phyloP scores from a whole-genome alignment of 2,329 filamentous ascomycete species.

The Colletotrichum orchidophilum region DNA sequence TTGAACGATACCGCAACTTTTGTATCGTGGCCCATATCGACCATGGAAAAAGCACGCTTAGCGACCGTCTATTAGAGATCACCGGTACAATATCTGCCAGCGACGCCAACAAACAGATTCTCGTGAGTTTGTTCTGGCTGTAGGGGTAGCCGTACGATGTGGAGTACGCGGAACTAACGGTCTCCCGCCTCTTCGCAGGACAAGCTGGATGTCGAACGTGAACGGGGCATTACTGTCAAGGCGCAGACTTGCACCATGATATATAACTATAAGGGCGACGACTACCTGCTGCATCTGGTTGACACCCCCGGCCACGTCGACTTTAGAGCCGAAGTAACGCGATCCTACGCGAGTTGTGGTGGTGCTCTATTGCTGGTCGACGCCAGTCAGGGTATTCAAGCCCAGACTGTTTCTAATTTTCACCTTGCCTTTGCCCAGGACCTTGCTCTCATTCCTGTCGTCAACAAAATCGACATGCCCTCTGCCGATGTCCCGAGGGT shows the following conservation, averaged over 20 bases:
- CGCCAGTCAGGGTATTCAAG: constrained; percentile 95
- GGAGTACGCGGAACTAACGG: constrained; percentile 5
- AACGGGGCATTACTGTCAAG: constrained; percentile 95
- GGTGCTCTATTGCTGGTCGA: constrained; percentile 93
- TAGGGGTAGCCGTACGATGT: not conserved
- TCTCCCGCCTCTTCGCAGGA: constrained; percentile 58
- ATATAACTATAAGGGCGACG: constrained; percentile 83
- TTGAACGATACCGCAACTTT: constrained; percentile 89
- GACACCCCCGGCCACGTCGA: constrained; percentile 98
- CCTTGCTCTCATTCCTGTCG: constrained; percentile 84
- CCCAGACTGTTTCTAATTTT: constrained; percentile 98
- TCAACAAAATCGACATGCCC: constrained; percentile 96
- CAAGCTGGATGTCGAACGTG: constrained; percentile 95
- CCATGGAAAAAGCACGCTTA: constrained; percentile 97
- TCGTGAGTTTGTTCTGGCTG: constrained; percentile 51
- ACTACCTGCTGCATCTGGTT: constrained; percentile 94
- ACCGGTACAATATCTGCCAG: constrained; percentile 92
- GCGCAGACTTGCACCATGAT: constrained; percentile 99
- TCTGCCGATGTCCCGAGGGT: constrained; percentile 89
- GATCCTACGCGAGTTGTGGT: constrained; percentile 95
- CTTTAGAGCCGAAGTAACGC: constrained; percentile 94
- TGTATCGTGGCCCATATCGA: constrained; percentile 99
- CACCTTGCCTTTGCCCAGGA: constrained; percentile 96
- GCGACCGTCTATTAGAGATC: constrained; percentile 89
- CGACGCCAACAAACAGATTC: constrained; percentile 87